Evolutionary conservation across 345 rosid genomes (phyloP).

Genomic region (Dimocarpus longan): DNA sequence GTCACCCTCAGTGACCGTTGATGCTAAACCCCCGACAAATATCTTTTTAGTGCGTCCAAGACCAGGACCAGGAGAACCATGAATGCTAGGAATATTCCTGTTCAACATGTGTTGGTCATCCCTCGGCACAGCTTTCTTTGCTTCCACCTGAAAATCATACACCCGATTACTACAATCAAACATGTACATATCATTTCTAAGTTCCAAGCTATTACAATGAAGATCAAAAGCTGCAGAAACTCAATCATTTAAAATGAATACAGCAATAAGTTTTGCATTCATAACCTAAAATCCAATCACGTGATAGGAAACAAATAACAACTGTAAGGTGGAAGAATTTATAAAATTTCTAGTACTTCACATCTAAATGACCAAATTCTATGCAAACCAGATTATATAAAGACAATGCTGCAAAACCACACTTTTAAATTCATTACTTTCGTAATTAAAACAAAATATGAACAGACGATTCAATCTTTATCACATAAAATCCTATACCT

Average conservation of each 20-base stretch:
- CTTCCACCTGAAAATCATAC: constrained; percentile 75
- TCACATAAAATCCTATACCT: not conserved
- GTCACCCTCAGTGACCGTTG: constrained; percentile 65
- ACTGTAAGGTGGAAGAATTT: not conserved
- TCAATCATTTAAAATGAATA: constrained; percentile 14
- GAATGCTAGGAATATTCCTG: constrained; percentile 52
- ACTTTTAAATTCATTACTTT: no score
- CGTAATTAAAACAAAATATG: no score
- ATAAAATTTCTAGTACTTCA: not conserved
- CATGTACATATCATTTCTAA: constrained; percentile 20
- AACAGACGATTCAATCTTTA: not conserved
- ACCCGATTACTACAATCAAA: constrained; percentile 14
- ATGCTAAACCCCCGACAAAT: constrained; percentile 91
- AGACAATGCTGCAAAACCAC: no score
- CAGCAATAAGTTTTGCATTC: not conserved
- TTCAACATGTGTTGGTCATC: constrained; percentile 80
- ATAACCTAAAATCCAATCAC: not conserved
- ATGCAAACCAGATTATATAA: not conserved
- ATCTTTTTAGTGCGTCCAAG: constrained; percentile 74
- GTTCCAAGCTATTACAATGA: constrained; percentile 7
- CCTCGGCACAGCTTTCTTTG: constrained; percentile 92
- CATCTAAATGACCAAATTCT: not conserved
- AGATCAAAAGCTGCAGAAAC: constrained; percentile 7
- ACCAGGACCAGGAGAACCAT: constrained; percentile 62
- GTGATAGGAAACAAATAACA: not conserved